Conservation (phyloP, 2,329 filamentous ascomycete species). For the Aspergillus hortae region DNA sequence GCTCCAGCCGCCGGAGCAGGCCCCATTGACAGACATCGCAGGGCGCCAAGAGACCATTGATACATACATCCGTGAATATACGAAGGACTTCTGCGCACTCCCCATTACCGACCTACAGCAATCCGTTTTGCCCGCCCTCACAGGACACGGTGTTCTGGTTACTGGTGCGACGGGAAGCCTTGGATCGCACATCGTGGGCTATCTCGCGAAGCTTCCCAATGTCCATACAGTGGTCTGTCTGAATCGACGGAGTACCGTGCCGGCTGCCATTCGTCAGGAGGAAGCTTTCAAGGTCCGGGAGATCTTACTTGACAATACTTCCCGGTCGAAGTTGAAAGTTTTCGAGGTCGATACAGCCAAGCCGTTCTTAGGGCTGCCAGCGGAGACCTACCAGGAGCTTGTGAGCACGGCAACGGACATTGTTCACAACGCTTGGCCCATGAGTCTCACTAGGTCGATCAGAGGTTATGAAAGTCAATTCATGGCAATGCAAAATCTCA, state of each 20-base stretch:
- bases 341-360: conserved; percentile 49
- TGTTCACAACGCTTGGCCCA: conserved; percentile 29
- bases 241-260: conserved; percentile 38
- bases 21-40: conserved; percentile 9
- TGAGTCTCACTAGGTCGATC: conserved; percentile 19
- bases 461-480: conserved; percentile 23
- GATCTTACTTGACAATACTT: conserved; percentile 14
- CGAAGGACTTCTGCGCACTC: conserved; percentile 15
- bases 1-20: background rate
- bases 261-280: conserved; percentile 30
- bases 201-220: conserved; percentile 25
- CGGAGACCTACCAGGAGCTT: conserved; percentile 38
- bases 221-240: conserved; percentile 43
- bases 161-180: conserved; percentile 42
- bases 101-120: background rate
- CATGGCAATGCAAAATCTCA: conserved; percentile 49
- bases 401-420: conserved; percentile 44
- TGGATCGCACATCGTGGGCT: conserved; percentile 39
- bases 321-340: conserved; percentile 41
- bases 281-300: conserved; percentile 27
- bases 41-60: conserved; percentile 20
- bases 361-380: conserved; percentile 47
- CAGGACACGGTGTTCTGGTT: conserved; percentile 32
- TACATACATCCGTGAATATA: conserved; percentile 23
- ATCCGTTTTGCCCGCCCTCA: background rate